These are phyloP conservation scores for Nitzschia palea DNA, from an alignment of 108 stramenopile genomes.

Conservation along the genomic window DNA sequence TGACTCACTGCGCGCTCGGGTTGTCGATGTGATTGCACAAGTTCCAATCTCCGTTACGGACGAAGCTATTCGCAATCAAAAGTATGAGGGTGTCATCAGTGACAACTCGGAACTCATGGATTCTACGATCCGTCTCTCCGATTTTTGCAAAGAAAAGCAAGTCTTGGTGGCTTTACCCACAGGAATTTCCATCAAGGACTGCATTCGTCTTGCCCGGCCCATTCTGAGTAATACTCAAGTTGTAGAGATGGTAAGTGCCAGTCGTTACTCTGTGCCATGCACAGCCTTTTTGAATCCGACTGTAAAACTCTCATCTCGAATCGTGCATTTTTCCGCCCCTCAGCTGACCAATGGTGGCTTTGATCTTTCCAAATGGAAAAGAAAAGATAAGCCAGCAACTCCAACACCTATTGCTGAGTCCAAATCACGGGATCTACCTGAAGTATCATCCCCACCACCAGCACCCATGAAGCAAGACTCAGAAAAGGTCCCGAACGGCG, in stretches of 20 bases:
- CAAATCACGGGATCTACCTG: background rate
- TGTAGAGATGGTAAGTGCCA: conserved; percentile 68
- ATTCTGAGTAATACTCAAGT: conserved; percentile 76
- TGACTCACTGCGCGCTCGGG: conserved; percentile 63
- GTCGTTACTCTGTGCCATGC: background rate
- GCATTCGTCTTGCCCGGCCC: conserved; percentile 57
- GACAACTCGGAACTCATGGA: background rate
- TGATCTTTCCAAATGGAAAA: conserved; percentile 16
- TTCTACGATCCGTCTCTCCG: conserved; percentile 31
- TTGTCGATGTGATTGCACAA: conserved; percentile 68
- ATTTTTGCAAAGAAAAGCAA: conserved; percentile 54
- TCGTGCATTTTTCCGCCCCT: background rate
- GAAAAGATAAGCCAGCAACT: background rate
- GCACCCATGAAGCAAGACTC: background rate
- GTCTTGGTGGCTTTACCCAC: conserved; percentile 72
- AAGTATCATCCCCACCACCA: background rate
- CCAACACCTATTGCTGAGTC: background rate
- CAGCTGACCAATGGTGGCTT: conserved; percentile 2
- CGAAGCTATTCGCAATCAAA: conserved; percentile 43
- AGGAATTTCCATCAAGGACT: conserved; percentile 47
- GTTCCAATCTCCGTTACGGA: conserved; percentile 70
- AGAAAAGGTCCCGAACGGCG: background rate
- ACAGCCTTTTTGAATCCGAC: background rate
- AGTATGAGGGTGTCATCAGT: conserved; percentile 54
- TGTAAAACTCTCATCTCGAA: background rate